Base-by-base conservation (phyloP, 768 basidiomycete species). In the Leucosporidium yakuticum region DNA sequence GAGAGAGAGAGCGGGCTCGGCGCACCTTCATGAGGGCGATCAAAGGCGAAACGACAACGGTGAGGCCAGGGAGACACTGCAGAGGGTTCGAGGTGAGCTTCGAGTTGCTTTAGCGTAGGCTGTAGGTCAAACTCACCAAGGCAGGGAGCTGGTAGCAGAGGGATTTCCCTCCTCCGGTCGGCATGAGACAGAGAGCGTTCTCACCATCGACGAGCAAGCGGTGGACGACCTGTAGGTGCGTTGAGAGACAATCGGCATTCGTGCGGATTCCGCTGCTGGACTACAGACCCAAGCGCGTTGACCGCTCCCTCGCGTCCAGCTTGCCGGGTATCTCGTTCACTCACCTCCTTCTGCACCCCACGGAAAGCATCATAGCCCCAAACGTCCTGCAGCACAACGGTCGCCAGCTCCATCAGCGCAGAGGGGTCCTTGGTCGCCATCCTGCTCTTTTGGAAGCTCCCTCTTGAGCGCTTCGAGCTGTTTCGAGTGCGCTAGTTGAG, bases 11-110 rank as follows among this genome's bases (percentile, higher is more conserved):
- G 31, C 83, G 78, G 19, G 93, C 88, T 78, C 97, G 95, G 77
- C 97, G 92, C 7, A 51, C 57, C 39, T 85, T 82, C 82, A 98
- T 98, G 62, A 99, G 83, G 0, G 92, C 86, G 36, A 91, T 80
- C 27, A 99, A 84, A 0, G 96, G 96, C 5, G 90, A 89, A 53
- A 99, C 83, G 36, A 99, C 93, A 60, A 99, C 81, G 0, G 93
- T 93, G 5, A 96, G 85, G 34, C 93, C 92, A 53, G 79, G 66
- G 21, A 71, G 29, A 78, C 78, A 80, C 27, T 81, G 73, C 63
- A 21, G 77, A 76, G 60, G 73, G 65, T 15, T 50, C 23, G 4
- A 61, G 47, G 23, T 55, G 54, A 34, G 57, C 68, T 6, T 9
- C 4, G 9, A 39, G 20, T 21, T 8, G 25, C n/a, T n/a, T n/a